Conservation (phyloP, 768 basidiomycete species). For the Lactarius hengduanensis region DNA sequence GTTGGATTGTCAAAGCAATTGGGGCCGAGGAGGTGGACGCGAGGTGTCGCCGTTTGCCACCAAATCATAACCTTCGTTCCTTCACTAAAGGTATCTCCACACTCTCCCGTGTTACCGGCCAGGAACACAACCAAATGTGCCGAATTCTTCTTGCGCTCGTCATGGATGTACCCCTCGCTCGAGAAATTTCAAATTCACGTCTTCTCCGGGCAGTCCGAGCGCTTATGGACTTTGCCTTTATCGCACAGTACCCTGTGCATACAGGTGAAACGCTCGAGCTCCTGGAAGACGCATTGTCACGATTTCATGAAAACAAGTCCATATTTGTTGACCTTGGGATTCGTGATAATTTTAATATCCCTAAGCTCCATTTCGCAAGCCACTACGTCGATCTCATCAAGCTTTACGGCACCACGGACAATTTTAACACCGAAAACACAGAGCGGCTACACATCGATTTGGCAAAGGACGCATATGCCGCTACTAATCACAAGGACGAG, state of each 20-base stretch:
- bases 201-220: no score
- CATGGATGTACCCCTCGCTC: neutral
- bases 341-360: constrained; percentile 32
- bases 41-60: constrained; percentile 36
- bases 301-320: constrained; percentile 35
- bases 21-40: constrained; percentile 39
- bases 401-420: constrained; percentile 17
- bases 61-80: constrained; percentile 37
- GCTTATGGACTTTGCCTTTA: constrained; percentile 38
- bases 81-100: constrained; percentile 40
- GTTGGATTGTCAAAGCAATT: constrained; percentile 35
- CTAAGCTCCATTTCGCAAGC: constrained; percentile 10
- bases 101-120: constrained; percentile 38
- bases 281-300: constrained; percentile 30
- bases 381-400: constrained; percentile 10
- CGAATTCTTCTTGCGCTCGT: constrained; percentile 14
- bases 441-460: no score
- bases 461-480: no score
- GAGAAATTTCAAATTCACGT: constrained; percentile 10
- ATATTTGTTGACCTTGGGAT: constrained; percentile 40
- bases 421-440: no score
- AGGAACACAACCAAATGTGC: constrained; percentile 38
- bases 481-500: no score
- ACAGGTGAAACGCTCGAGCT: neutral
- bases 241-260: constrained; percentile 38